Evolutionary conservation across 495 filamentous ascomycete genomes (phyloP), one percentile per base, ranked within the genome.

Genomic region (Glonium stellatum): DNA sequence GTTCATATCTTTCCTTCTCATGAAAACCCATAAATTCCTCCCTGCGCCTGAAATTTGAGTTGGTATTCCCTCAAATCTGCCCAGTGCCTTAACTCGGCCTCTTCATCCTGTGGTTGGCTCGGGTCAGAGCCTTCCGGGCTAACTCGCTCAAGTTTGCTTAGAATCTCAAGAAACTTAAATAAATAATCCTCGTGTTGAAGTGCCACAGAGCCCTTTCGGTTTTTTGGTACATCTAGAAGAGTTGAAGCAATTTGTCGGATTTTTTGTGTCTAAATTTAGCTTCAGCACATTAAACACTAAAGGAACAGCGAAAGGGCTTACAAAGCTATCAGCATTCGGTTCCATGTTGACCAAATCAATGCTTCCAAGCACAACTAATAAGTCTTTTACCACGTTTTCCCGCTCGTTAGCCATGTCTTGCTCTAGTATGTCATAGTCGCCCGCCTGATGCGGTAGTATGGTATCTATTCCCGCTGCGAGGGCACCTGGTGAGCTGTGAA

Each of bases 281-380:
- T 34, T 27, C 1, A 44, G n/a, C 27, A 41, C 19, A 44, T n/a
- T 23, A 54, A 27, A 54, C 13, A 23, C 0, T 8, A 15, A 23
- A 35, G 23, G 37, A 46, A 47, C 9, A 41, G 11, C 34, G 4
- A 34, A 12, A 18, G 37, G 25, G 73, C 80, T 50, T 77, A 84
- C 78, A 51, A 92, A 83, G 51, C 85, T 87, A 46, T 79, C 80
- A 18, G 83, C 87, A 67, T 90, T 92, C 1, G 90, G 87, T 70
- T 93, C 89, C 78, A 92, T 86, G 69, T 88, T 88, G 49, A 87
- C 79, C 73, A 89, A 84, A 55, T 82, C 84, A 66, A 95, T 85
- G 34, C 81, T 86, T 13, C 76, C 76, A 10, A 95, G 71, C 8
- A 92, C 81, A 0, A 80, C 72, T 4, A 92, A 77, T 0, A 95